Evolutionary conservation across 805 yeast species (phyloP).

Genomic region (Ogataea wickerhamii): DNA sequence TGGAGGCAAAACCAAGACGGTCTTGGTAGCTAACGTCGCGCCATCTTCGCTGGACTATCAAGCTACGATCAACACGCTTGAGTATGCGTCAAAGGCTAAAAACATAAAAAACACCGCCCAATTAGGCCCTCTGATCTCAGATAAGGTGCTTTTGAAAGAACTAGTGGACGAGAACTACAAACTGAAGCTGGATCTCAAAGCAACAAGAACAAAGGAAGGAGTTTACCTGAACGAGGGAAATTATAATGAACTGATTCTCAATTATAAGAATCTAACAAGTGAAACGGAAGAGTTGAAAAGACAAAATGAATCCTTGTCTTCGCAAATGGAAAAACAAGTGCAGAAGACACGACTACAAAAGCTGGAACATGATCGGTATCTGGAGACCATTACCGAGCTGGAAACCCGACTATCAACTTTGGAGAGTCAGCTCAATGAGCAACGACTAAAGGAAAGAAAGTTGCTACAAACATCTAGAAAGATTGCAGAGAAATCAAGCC

Average conservation of each 20-base stretch:
- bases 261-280: conserved; percentile 46
- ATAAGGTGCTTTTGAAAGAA: conserved; percentile 42
- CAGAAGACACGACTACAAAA: conserved; percentile 19
- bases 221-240: conserved; percentile 58
- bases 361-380: conserved; percentile 21
- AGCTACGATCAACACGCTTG: conserved; percentile 52
- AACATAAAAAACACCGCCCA: conserved; percentile 51
- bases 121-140: conserved; percentile 41
- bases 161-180: conserved; percentile 44
- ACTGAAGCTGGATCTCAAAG: conserved; percentile 50
- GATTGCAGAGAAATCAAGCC: conserved; percentile 28
- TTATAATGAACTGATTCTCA: conserved; percentile 49
- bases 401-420: conserved; percentile 32
- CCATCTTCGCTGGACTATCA: conserved; percentile 50
- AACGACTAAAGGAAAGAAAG: conserved; percentile 11
- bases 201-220: conserved; percentile 63
- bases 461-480: conserved; percentile 11
- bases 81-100: conserved; percentile 56
- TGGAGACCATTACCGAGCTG: conserved; percentile 17
- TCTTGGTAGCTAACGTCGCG: conserved; percentile 81
- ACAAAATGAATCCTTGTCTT: conserved; percentile 36
- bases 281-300: conserved; percentile 47
- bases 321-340: conserved; percentile 32
- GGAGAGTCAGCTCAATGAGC: conserved; percentile 31
- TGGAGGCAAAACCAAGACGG: conserved; percentile 85